phyloP scores from a whole-genome alignment of 805 yeast species.

The Zygoascus tannicola region DNA sequence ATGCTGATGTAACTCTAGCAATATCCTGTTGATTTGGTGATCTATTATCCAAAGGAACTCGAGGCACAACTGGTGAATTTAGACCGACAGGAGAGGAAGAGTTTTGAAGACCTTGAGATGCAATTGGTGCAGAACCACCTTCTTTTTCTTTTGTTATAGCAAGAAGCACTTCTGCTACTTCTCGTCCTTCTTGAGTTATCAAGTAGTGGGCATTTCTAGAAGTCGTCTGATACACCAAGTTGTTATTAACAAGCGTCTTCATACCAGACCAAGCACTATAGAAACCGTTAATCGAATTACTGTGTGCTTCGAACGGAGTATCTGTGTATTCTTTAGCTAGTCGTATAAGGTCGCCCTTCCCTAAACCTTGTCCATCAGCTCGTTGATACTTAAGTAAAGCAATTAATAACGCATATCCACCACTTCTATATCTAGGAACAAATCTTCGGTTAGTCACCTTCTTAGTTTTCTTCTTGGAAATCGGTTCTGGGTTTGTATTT shows the following conservation, averaged over 20 bases:
- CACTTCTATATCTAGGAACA: constrained; percentile 67
- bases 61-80: too few relatives aligned
- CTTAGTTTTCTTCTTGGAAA: constrained; percentile 9
- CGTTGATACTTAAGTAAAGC: constrained; percentile 37
- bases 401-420: constrained; percentile 74
- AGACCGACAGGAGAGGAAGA: too few relatives aligned
- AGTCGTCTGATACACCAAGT: constrained; percentile 46
- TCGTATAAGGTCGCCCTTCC: constrained; percentile 48
- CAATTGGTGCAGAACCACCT: too few relatives aligned
- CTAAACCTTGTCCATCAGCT: constrained; percentile 41
- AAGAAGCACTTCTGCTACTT: constrained; percentile 51
- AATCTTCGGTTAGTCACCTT: constrained; percentile 34
- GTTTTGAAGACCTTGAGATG: too few relatives aligned
- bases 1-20: too few relatives aligned
- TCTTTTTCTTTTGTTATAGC: background rate
- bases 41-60: too few relatives aligned
- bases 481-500: constrained; percentile 1
- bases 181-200: constrained; percentile 61
- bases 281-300: constrained; percentile 11
- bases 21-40: too few relatives aligned
- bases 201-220: constrained; percentile 32
- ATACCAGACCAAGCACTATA: constrained; percentile 29
- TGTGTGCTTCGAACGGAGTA: constrained; percentile 31
- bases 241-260: constrained; percentile 53
- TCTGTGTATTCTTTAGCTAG: constrained; percentile 33